phyloP scores from a whole-genome alignment of 768 basidiomycete genomes.

The Russula sp. region DNA sequence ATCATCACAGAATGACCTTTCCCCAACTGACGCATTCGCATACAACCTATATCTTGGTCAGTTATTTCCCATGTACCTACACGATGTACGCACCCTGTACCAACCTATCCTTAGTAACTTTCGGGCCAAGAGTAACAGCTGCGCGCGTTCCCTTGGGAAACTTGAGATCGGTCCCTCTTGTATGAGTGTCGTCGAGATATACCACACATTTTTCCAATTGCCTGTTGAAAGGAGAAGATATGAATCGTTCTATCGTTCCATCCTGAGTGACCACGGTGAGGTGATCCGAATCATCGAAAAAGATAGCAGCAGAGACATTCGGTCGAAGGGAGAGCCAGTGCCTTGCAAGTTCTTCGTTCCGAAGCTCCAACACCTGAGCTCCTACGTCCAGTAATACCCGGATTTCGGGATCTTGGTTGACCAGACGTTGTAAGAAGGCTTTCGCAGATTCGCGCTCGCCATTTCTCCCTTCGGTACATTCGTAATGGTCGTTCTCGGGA shows the following conservation, averaged over 20 bases:
- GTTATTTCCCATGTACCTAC: background rate
- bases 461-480: conserved; percentile 24
- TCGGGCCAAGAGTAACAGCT: conserved; percentile 50
- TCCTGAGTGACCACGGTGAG: conserved; percentile 41
- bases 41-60: conserved; percentile 16
- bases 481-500: conserved; percentile 42
- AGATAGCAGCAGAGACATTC: conserved; percentile 44
- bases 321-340: conserved; percentile 41
- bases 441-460: conserved; percentile 26
- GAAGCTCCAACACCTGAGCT: conserved; percentile 53
- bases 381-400: conserved; percentile 54
- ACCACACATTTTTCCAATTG: conserved; percentile 43
- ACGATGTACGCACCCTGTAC: conserved; percentile 43
- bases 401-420: conserved; percentile 39
- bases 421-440: conserved; percentile 38
- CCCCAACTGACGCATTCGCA: conserved; percentile 28
- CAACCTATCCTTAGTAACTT: conserved; percentile 51
- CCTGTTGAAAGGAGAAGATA: conserved; percentile 40
- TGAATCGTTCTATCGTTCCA: conserved; percentile 38
- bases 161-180: conserved; percentile 52
- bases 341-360: conserved; percentile 42
- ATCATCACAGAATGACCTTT: conserved; percentile 26
- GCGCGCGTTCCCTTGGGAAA: conserved; percentile 45
- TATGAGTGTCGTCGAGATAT: conserved; percentile 55
- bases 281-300: conserved; percentile 38